Evolutionary conservation across 495 filamentous ascomycete genomes (phyloP).

Genomic region (Penicillium malachiteum): DNA sequence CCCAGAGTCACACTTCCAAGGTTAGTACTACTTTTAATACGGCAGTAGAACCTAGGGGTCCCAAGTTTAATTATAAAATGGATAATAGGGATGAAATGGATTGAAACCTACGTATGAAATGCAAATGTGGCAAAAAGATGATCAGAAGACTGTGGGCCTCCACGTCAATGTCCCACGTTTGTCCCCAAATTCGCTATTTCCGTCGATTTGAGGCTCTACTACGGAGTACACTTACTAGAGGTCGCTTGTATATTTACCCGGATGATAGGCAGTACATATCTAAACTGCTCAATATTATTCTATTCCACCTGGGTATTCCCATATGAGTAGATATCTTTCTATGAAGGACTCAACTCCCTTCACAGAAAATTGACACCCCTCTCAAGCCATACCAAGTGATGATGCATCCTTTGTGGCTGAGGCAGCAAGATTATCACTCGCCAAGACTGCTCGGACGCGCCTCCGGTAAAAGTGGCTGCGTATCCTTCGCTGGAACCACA

Average conservation of each 20-base stretch:
- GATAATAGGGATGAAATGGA: too few relatives aligned
- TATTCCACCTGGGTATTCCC: too few relatives aligned
- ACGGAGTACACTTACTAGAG: neutral
- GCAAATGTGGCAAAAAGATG: neutral
- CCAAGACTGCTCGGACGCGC: conserved; percentile 5
- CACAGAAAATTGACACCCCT: neutral
- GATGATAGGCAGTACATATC: neutral
- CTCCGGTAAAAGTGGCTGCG: neutral
- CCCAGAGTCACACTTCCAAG: neutral
- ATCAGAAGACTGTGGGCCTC: neutral
- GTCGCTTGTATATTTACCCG: neutral
- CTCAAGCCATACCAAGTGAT: neutral
- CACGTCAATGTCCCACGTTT: neutral
- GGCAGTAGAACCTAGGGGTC: too few relatives aligned
- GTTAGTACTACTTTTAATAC: too few relatives aligned
- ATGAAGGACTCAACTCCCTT: neutral
- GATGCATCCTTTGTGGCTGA: conserved; percentile 10
- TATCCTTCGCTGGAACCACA: neutral
- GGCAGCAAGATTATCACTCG: conserved; percentile 6
- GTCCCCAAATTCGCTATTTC: neutral
- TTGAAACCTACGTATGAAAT: too few relatives aligned
- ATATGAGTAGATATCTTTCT: neutral
- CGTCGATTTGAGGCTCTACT: conserved; percentile 1
- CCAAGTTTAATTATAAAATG: neutral
- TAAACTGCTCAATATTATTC: too few relatives aligned